Evolutionary conservation across 1,284 basidiomycete species (phyloP).

Genomic region (Mycena citricolor): DNA sequence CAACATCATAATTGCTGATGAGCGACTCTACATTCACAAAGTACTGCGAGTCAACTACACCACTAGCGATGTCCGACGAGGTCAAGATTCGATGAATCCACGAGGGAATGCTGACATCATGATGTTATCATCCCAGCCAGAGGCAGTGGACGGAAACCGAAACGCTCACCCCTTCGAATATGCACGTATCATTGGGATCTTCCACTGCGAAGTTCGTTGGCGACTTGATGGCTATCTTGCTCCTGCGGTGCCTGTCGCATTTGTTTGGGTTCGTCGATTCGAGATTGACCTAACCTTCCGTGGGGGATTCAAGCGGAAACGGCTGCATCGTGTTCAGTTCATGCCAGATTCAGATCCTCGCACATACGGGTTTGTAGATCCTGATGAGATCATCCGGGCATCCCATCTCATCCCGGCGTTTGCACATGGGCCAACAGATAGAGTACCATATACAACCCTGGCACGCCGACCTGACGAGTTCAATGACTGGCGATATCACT

Average conservation of each 20-base stretch:
- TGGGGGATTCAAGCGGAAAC: conserved; percentile 3
- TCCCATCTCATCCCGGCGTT: conserved; percentile 12
- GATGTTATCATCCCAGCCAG: conserved; percentile 19
- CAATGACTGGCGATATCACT: conserved; percentile 14
- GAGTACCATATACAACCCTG: not conserved
- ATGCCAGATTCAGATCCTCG: conserved; percentile 2
- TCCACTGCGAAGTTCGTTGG: conserved; percentile 30
- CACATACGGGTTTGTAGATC: conserved; percentile 13
- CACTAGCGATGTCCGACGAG: conserved; percentile 26
- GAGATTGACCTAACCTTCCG: conserved; percentile 3
- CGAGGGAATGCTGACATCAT: conserved; percentile 18
- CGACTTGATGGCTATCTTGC: not conserved
- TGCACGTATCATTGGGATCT: conserved; percentile 35
- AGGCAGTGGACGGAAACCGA: conserved; percentile 4
- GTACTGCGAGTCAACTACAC: conserved; percentile 25
- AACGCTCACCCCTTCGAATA: conserved; percentile 34
- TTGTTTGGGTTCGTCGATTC: conserved; percentile 11
- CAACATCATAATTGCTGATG: conserved; percentile 10
- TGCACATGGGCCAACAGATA: conserved; percentile 3
- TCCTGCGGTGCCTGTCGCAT: not conserved
- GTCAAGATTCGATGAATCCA: conserved; percentile 24
- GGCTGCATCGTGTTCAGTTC: conserved; percentile 10
- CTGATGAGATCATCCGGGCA: conserved; percentile 12
- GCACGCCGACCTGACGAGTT: not conserved
- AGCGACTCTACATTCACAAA: conserved; percentile 26